These are phyloP conservation scores for Calonectria hawksworthii DNA, from an alignment of 2,329 filamentous ascomycete species.

Conservation along the genomic window DNA sequence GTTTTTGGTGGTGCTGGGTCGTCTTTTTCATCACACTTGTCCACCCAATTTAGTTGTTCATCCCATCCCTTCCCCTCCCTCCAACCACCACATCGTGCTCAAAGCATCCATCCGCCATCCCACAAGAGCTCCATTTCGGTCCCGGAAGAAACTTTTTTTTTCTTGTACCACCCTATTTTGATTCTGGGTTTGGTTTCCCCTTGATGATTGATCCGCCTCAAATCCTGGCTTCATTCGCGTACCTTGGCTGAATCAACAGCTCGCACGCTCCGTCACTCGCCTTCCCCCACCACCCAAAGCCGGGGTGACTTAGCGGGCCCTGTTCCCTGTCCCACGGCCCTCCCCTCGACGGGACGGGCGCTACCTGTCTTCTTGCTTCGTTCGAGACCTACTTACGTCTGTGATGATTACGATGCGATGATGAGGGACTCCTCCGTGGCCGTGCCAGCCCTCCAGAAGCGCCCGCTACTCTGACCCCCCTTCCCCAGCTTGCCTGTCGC, in stretches of 20 bases:
- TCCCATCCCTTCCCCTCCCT: neutral
- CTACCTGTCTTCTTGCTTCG: slow-evolving; percentile 15
- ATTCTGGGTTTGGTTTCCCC: slow-evolving; percentile 3
- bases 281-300: slow-evolving; percentile 41
- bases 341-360: slow-evolving; percentile 18
- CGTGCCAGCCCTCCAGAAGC: slow-evolving; percentile 1
- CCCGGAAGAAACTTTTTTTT: slow-evolving; percentile 26
- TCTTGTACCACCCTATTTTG: slow-evolving; percentile 5
- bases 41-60: slow-evolving; percentile 7
- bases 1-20: slow-evolving; percentile 19
- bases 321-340: slow-evolving; percentile 41
- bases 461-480: slow-evolving; percentile 15
- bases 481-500: neutral
- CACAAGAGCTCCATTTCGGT: neutral
- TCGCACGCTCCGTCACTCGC: slow-evolving; percentile 39
- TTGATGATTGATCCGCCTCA: slow-evolving; percentile 15
- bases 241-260: slow-evolving; percentile 20
- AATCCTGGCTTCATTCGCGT: slow-evolving; percentile 10
- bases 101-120: slow-evolving; percentile 15
- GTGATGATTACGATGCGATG: slow-evolving; percentile 14
- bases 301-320: slow-evolving; percentile 41
- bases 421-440: slow-evolving; percentile 20
- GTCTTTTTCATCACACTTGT: slow-evolving; percentile 17
- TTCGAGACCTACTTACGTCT: slow-evolving; percentile 5
- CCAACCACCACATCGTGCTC: slow-evolving; percentile 1